Evolutionary conservation across 1,139 yeast species (phyloP), one percentile per base, ranked within the genome.

Genomic region (Diutina catenulata): DNA sequence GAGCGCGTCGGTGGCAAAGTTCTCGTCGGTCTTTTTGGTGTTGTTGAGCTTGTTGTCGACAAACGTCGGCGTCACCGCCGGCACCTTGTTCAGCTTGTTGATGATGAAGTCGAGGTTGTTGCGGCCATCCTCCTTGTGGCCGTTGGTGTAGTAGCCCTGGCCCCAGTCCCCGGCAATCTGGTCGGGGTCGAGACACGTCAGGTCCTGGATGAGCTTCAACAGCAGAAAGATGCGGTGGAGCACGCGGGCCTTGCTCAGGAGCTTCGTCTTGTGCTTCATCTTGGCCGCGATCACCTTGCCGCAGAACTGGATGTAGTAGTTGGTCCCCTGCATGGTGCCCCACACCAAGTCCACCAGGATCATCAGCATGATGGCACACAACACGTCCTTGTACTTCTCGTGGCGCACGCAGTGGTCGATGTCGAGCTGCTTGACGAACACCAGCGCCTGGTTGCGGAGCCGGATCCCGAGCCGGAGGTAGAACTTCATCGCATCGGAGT

Each of bases 301-400:
- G 60, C 94, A 82, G 51, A 87, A 76, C 39, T 76, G 71, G 40
- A 86, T 64, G 55, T 84, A 83, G 42, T 76, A 70, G 43, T 76
- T 76, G 48, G 94, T 83, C 47, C 83, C 94, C 43, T 80, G 80
- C 93, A 82, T 83, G 1, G 93, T 80, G 1, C 95, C 95, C 83
- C 94, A 81, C 7, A 83, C 91, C 41, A 83, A 78, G 58, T 86
- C 95, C 40, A 86, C 84, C 18, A 88, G 77, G 38, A 80, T 83
- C 94, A 86, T 83, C 2, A 93, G 78, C 59, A 86, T 67, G 16
- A 84, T 79, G 0, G 94, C 93, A 38, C 87, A 81, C 27, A 86
- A 58, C 5, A 84, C 83, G 52, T 86, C 95, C 52, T 86, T 84
- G 54, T 84, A 84, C 52, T 81, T 80, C 48, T 82, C 93, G 36